These are phyloP conservation scores for Medicago lupulina DNA, from an alignment of 306 rosid genomes.

Conservation along the genomic window DNA sequence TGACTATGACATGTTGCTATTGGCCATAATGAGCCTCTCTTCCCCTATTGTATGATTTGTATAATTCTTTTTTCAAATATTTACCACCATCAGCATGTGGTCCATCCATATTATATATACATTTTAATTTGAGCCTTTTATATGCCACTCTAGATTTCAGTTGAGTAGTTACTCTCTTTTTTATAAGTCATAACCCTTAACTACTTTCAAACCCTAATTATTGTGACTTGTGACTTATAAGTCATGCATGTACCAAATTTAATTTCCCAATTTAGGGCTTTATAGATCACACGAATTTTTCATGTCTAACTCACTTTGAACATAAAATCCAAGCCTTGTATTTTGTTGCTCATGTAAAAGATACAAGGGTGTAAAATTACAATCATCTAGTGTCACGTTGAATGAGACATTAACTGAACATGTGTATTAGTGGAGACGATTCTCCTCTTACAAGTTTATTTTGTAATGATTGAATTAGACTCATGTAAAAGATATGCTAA, in stretches of 20 bases:
- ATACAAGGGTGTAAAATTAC: conserved; percentile 17
- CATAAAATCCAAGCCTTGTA: conserved; percentile 36
- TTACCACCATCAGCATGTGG: conserved; percentile 34
- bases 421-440: too few relatives aligned
- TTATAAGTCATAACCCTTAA: conserved; percentile 23
- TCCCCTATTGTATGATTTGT: not conserved
- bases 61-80: not conserved
- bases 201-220: conserved; percentile 39
- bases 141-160: conserved; percentile 9
- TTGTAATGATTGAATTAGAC: too few relatives aligned
- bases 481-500: too few relatives aligned
- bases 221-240: not conserved
- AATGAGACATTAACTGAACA: too few relatives aligned
- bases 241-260: conserved; percentile 9
- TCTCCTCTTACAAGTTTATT: too few relatives aligned
- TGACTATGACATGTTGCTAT: conserved; percentile 39
- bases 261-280: conserved; percentile 21
- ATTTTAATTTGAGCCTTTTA: not conserved
- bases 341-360: conserved; percentile 35
- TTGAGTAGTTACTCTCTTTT: conserved; percentile 14
- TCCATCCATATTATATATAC: conserved; percentile 32
- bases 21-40: conserved; percentile 17
- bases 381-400: not conserved
- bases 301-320: conserved; percentile 47
- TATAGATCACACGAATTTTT: conserved; percentile 34